Evolutionary conservation across 1,284 basidiomycete genomes (phyloP).

Genomic region (Termitomyces sp.): DNA sequence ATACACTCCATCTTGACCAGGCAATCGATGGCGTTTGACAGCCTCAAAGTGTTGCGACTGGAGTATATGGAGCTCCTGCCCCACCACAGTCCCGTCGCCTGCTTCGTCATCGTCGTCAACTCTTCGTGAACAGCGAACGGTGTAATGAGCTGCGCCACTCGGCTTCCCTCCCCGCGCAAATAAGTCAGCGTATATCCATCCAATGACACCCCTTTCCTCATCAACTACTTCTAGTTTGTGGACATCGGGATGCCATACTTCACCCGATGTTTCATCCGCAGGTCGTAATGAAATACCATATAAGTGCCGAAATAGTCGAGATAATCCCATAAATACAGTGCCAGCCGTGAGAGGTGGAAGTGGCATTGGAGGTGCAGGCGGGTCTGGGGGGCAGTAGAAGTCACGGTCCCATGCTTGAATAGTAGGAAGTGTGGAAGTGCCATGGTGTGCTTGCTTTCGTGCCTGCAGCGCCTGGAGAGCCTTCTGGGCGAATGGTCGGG

Average conservation of each 20-base stretch:
- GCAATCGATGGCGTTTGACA: conserved; percentile 50
- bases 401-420: conserved; percentile 93
- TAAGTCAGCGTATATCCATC: conserved; percentile 93
- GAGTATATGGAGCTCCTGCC: conserved; percentile 33
- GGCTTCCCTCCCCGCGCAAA: conserved; percentile 85
- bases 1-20: conserved; percentile 64
- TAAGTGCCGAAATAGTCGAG: conserved; percentile 77
- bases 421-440: conserved; percentile 49
- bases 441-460: conserved; percentile 70
- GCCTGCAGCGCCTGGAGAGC: conserved; percentile 70
- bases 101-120: conserved; percentile 85
- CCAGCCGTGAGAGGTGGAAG: conserved; percentile 76
- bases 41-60: conserved; percentile 58
- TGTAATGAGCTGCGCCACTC: conserved; percentile 93
- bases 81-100: conserved; percentile 54
- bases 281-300: conserved; percentile 85
- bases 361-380: conserved; percentile 63
- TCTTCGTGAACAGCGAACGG: conserved; percentile 89
- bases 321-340: conserved; percentile 82
- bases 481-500: conserved; percentile 64
- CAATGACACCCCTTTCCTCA: conserved; percentile 80
- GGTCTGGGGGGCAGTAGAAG: conserved; percentile 78
- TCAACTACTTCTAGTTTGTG: conserved; percentile 91
- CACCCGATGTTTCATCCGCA: conserved; percentile 63
- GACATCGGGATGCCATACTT: conserved; percentile 87